These are phyloP conservation scores for Didymella pomorum DNA, from an alignment of 2,329 filamentous ascomycete species.

Conservation along the genomic window DNA sequence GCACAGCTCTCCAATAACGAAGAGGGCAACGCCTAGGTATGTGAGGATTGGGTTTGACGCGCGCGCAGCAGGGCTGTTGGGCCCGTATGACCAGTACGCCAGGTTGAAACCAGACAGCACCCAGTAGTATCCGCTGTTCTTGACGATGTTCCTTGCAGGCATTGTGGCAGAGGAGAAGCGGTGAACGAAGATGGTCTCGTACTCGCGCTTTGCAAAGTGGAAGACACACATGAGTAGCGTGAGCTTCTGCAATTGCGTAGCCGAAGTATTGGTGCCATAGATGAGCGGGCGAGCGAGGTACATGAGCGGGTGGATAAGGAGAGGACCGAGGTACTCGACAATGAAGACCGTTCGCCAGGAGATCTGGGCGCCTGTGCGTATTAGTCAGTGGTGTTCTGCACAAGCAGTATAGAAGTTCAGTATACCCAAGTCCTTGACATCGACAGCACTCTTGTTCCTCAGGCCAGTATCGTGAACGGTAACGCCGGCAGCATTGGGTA, in stretches of 20 bases:
- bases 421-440: constrained; percentile 92
- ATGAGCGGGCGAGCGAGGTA: constrained; percentile 75
- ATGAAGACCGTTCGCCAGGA: constrained; percentile 93
- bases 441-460: constrained; percentile 68
- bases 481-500: constrained; percentile 63
- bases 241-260: constrained; percentile 74
- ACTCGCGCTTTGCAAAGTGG: constrained; percentile 95
- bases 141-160: constrained; percentile 89
- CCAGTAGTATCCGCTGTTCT: constrained; percentile 97
- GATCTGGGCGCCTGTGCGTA: constrained; percentile 76
- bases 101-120: constrained; percentile 78
- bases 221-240: constrained; percentile 75
- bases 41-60: constrained; percentile 55
- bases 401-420: not conserved
- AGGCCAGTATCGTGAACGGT: constrained; percentile 65
- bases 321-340: constrained; percentile 91
- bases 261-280: constrained; percentile 64
- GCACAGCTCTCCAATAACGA: constrained; percentile 76
- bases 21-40: constrained; percentile 74
- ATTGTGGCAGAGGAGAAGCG: constrained; percentile 95
- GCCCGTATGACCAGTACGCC: constrained; percentile 85
- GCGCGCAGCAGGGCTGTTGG: constrained; percentile 71
- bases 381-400: constrained; percentile 13
- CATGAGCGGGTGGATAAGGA: constrained; percentile 83
- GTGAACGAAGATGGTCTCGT: constrained; percentile 93